These are phyloP conservation scores for Amaranthus palmeri DNA, from an alignment of 148 eudicot genomes.

Conservation along the genomic window DNA sequence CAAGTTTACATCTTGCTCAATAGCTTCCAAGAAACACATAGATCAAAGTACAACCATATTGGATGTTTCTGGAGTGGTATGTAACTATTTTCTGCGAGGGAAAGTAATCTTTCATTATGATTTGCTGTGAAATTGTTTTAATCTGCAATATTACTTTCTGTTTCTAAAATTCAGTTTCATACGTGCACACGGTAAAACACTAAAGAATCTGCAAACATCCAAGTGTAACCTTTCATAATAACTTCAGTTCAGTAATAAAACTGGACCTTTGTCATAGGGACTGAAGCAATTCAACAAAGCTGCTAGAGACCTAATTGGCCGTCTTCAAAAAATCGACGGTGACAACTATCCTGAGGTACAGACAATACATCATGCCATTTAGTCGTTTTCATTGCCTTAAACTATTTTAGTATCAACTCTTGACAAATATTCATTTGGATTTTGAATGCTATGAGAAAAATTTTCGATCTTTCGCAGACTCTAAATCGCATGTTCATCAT, in stretches of 20 bases:
- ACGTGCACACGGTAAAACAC: too few species aligned
- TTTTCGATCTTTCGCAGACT: constrained; percentile 46
- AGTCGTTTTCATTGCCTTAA: too few species aligned
- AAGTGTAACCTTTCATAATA: too few species aligned
- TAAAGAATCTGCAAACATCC: too few species aligned
- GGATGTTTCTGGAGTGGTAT: constrained; percentile 95
- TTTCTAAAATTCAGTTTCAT: too few species aligned
- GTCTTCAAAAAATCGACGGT: constrained; percentile 91
- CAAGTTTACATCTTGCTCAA: constrained; percentile 89
- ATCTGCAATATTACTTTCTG: background rate
- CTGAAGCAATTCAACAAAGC: constrained; percentile 77
- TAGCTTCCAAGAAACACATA: constrained; percentile 88
- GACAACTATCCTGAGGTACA: constrained; percentile 95
- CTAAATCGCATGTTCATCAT: constrained; percentile 93
- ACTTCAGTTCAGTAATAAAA: background rate
- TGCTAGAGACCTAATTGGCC: constrained; percentile 73
- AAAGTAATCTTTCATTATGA: background rate
- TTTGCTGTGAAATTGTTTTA: background rate
- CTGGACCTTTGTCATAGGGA: constrained; percentile 46
- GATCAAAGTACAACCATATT: constrained; percentile 91
- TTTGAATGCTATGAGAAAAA: constrained; percentile 4
- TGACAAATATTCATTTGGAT: background rate
- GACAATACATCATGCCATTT: background rate
- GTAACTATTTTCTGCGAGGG: constrained; percentile 20
- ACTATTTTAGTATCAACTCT: background rate